phyloP scores from a whole-genome alignment of 208 protist genomes.

The Trypanosoma vivax region DNA sequence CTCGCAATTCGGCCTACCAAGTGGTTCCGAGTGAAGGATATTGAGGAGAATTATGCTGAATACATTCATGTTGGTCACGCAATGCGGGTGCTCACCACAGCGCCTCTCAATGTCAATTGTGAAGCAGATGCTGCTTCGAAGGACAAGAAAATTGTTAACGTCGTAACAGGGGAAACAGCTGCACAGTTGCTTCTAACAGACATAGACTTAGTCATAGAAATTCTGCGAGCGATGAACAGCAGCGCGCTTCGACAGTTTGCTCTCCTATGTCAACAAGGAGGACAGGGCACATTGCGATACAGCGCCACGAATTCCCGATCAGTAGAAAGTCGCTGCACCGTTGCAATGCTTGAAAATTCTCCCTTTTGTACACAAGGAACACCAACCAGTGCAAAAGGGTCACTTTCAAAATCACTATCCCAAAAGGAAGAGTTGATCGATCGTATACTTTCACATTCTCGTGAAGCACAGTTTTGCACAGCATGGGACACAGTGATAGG shows the following conservation, averaged over 20 bases:
- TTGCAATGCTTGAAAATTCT: background rate
- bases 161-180: constrained; percentile 5
- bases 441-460: constrained; percentile 18
- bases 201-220: background rate
- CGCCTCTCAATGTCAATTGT: background rate
- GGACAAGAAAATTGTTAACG: constrained; percentile 3
- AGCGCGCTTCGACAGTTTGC: constrained; percentile 11
- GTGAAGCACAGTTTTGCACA: constrained; percentile 19
- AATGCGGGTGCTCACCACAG: constrained; percentile 7
- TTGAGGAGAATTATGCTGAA: constrained; percentile 50
- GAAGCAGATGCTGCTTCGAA: background rate
- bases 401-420: constrained; percentile 15
- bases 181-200: background rate
- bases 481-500: constrained; percentile 56
- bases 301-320: background rate
- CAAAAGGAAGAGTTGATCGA: constrained; percentile 50
- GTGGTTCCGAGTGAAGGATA: constrained; percentile 28
- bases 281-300: background rate
- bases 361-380: background rate
- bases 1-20: constrained; percentile 34
- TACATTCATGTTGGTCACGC: constrained; percentile 39
- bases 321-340: background rate
- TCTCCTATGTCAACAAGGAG: background rate
- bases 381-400: background rate
- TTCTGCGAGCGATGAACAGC: constrained; percentile 6